A percentile compares a stretch with the other conserved stretches of the same genome.
These are phyloP conservation scores for Pascua guehoae DNA, from an alignment of 1,284 basidiomycete genomes.

Conservation along the genomic window DNA sequence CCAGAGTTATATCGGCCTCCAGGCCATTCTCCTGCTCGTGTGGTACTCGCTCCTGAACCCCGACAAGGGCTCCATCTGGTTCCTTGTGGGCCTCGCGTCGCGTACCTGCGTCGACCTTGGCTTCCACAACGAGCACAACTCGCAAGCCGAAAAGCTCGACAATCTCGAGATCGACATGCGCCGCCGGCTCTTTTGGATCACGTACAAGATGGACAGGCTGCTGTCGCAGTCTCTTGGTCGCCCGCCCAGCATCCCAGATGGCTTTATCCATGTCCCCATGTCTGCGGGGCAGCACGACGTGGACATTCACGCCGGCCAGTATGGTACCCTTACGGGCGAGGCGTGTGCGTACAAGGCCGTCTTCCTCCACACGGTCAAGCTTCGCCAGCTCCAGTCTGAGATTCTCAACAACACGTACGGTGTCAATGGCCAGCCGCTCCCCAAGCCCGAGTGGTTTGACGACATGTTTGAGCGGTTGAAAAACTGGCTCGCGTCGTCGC, in stretches of 20 bases:
- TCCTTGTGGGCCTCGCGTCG: conserved; percentile 49
- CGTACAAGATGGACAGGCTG: conserved; percentile 51
- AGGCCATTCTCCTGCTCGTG: conserved; percentile 49
- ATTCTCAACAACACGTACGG: conserved; percentile 48
- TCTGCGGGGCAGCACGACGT: conserved; percentile 46
- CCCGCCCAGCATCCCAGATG: conserved; percentile 49
- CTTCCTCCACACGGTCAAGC: conserved; percentile 45
- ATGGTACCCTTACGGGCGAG: conserved; percentile 36
- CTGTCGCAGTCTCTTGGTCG: conserved; percentile 48
- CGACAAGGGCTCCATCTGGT: conserved; percentile 51
- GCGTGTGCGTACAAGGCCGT: conserved; percentile 48
- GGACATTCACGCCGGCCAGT: conserved; percentile 40
- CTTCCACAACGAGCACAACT: conserved; percentile 50
- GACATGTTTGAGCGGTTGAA: conserved; percentile 48
- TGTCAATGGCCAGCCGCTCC: conserved; percentile 34
- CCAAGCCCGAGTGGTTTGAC: conserved; percentile 47
- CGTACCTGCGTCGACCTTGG: conserved; percentile 51
- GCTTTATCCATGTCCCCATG: conserved; percentile 47
- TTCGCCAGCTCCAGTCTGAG: conserved; percentile 49
- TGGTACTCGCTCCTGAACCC: conserved; percentile 52
- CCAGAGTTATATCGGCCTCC: conserved; percentile 48
- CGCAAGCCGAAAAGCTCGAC: conserved; percentile 40
- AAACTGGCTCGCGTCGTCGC: conserved; percentile 44
- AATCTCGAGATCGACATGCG: conserved; percentile 51
- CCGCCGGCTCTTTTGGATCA: conserved; percentile 48